Conservation (phyloP, 164 flowering plant species). For the Taxillus chinensis region DNA sequence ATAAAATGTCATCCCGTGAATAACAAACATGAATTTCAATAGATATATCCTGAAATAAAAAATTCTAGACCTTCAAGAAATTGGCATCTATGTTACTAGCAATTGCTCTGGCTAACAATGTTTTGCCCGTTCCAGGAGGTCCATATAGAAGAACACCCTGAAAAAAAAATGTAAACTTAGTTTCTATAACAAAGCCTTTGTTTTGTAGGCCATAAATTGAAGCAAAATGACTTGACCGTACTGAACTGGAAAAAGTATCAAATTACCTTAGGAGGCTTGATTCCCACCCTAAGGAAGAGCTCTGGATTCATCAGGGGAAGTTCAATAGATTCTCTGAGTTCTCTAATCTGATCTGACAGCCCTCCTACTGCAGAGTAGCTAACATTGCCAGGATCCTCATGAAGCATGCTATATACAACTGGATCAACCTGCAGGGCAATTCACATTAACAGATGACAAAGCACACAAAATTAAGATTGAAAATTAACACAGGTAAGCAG, state of each 20-base stretch:
- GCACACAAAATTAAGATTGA: no score
- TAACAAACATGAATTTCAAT: background rate
- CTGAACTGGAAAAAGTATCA: no score
- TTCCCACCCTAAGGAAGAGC: conserved; percentile 85
- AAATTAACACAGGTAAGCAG: no score
- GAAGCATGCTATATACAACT: conserved; percentile 91
- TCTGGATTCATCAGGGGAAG: conserved; percentile 95
- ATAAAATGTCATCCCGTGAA: background rate
- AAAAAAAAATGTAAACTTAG: conserved; percentile 1
- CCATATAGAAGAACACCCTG: conserved; percentile 97
- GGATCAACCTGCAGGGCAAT: conserved; percentile 75
- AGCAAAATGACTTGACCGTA: no score
- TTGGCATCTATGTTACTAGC: conserved; percentile 96
- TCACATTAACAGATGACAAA: background rate
- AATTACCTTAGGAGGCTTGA: conserved; percentile 88
- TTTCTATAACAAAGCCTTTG: background rate
- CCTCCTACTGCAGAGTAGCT: conserved; percentile 99
- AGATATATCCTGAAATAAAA: background rate
- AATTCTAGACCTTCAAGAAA: conserved; percentile 59
- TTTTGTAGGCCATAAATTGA: background rate
- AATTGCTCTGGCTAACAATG: conserved; percentile 83
- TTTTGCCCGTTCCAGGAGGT: conserved; percentile 97
- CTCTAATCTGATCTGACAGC: conserved; percentile 77
- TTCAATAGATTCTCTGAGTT: conserved; percentile 87
- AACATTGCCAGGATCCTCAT: conserved; percentile 95